phyloP scores from a whole-genome alignment of 345 rosid species.

The Acer saccharum region DNA sequence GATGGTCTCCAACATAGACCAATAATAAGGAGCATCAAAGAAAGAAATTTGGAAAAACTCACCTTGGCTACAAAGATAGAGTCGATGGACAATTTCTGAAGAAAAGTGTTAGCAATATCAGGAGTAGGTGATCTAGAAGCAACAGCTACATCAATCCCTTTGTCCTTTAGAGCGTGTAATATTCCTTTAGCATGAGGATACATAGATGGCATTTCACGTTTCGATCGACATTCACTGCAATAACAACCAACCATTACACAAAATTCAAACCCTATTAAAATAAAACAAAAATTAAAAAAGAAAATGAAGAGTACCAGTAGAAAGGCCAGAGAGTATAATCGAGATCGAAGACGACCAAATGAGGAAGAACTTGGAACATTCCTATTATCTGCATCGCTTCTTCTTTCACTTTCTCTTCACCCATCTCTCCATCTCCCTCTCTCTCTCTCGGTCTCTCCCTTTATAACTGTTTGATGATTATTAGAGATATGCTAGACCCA shows the following conservation, averaged over 20 bases:
- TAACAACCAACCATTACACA: not conserved
- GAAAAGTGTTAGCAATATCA: slow-evolving; percentile 68
- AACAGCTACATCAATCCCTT: slow-evolving; percentile 70
- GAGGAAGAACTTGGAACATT: slow-evolving; percentile 64
- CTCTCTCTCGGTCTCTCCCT: not conserved
- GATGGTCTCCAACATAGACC: too few relatives aligned
- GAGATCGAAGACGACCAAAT: slow-evolving; percentile 74
- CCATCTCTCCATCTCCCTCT: slow-evolving; percentile 29
- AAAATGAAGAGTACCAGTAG: slow-evolving; percentile 48
- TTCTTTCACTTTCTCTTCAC: slow-evolving; percentile 59
- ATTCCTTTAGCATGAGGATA: slow-evolving; percentile 83
- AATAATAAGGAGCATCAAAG: too few relatives aligned
- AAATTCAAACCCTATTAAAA: not conserved
- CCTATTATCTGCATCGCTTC: slow-evolving; percentile 60
- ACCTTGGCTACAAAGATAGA: slow-evolving; percentile 72
- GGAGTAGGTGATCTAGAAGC: slow-evolving; percentile 84
- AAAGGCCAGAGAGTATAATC: slow-evolving; percentile 92
- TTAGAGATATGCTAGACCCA: too few relatives aligned
- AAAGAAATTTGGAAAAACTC: not conserved
- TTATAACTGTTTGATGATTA: too few relatives aligned
- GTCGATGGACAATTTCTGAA: slow-evolving; percentile 59
- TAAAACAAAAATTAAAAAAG: not conserved
- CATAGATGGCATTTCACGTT: slow-evolving; percentile 75
- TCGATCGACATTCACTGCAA: slow-evolving; percentile 61
- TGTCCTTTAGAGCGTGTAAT: slow-evolving; percentile 64